Percentiles rank a stretch among this genome's conserved stretches.
These are phyloP conservation scores for Diaporthe velutina DNA, from an alignment of 2,329 filamentous ascomycete genomes.

Conservation along the genomic window DNA sequence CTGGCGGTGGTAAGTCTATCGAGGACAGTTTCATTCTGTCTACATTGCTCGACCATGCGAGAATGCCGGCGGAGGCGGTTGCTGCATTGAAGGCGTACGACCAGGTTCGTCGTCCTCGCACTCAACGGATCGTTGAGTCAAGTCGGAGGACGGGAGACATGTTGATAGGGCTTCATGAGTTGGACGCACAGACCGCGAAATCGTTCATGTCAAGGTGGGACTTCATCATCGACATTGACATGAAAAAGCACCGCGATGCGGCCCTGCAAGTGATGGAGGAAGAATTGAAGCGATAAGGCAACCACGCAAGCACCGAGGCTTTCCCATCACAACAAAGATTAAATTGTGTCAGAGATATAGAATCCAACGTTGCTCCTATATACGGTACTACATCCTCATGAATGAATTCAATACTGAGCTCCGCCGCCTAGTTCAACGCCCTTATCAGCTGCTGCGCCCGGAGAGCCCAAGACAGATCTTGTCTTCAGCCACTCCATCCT, in stretches of 20 bases:
- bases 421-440: neutral
- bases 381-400: too few species aligned
- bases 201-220: conserved; percentile 22
- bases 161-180: conserved; percentile 13
- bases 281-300: neutral
- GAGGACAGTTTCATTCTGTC: conserved; percentile 27
- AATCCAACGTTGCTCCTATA: too few species aligned
- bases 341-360: too few species aligned
- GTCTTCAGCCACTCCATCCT: conserved; percentile 48
- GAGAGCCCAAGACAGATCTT: conserved; percentile 43
- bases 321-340: too few species aligned
- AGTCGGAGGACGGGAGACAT: conserved; percentile 25
- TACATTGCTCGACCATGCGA: conserved; percentile 1
- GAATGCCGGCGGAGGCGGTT: neutral
- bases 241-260: conserved; percentile 14
- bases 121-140: conserved; percentile 29
- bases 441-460: neutral
- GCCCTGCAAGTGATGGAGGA: conserved; percentile 5
- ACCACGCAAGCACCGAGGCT: too few species aligned
- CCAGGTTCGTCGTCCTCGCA: conserved; percentile 24
- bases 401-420: too few species aligned
- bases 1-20: conserved; percentile 26
- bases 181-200: neutral
- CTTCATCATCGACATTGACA: conserved; percentile 30
- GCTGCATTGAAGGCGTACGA: conserved; percentile 21